These are phyloP conservation scores for Cladosporium sphaerospermum DNA, from an alignment of 2,329 filamentous ascomycete genomes.

Conservation along the genomic window DNA sequence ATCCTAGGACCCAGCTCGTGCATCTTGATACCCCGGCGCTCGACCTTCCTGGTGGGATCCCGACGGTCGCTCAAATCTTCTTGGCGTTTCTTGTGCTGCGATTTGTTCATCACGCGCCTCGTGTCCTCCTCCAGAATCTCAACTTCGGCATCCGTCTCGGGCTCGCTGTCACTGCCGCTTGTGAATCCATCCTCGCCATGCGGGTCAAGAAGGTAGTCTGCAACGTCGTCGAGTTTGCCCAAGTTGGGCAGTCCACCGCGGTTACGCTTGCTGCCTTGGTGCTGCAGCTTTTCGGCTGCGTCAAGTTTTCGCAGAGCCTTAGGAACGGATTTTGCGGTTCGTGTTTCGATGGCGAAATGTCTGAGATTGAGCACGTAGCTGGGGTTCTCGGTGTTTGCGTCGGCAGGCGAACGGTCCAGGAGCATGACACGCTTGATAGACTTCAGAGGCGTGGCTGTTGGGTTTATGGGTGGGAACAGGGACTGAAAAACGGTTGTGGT, in stretches of 20 bases:
- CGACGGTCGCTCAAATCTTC: constrained; percentile 16
- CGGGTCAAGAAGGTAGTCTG: constrained; percentile 85
- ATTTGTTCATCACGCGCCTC: constrained; percentile 55
- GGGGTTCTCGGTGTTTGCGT: constrained; percentile 22
- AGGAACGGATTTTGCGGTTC: constrained; percentile 69
- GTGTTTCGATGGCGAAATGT: constrained; percentile 93
- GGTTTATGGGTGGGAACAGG: constrained; percentile 91
- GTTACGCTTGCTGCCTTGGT: constrained; percentile 40
- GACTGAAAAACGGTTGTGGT: constrained; percentile 94
- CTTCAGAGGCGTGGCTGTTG: constrained; percentile 78
- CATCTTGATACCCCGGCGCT: constrained; percentile 83
- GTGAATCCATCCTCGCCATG: constrained; percentile 75
- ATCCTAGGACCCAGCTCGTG: constrained; percentile 88
- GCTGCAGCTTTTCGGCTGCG: constrained; percentile 70
- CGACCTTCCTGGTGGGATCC: constrained; percentile 48
- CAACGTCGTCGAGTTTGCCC: constrained; percentile 83
- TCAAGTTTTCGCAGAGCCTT: constrained; percentile 78
- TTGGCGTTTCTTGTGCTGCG: constrained; percentile 36
- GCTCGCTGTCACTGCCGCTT: constrained; percentile 85
- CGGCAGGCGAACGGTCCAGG: constrained; percentile 59
- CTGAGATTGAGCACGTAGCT: constrained; percentile 76
- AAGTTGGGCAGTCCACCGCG: constrained; percentile 68
- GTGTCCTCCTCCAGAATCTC: constrained; percentile 63
- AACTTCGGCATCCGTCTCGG: constrained; percentile 91
- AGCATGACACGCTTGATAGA: constrained; percentile 90